These are phyloP conservation scores for Lasiodiplodia sp. DNA, from an alignment of 2,329 filamentous ascomycete genomes.

Conservation along the genomic window DNA sequence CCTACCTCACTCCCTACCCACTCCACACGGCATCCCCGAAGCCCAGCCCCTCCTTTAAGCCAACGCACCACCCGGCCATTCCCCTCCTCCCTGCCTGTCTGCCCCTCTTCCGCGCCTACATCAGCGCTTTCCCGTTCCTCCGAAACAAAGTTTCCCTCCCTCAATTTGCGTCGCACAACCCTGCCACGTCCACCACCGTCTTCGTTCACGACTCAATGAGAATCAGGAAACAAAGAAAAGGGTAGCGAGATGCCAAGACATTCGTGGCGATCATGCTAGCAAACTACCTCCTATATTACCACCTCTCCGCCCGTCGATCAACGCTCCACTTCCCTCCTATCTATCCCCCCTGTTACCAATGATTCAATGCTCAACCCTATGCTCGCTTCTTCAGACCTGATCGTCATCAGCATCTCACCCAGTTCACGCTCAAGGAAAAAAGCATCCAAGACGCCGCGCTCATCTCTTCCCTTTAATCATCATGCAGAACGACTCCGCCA, in stretches of 20 bases:
- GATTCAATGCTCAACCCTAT: slow-evolving; percentile 3
- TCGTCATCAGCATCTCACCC: neutral
- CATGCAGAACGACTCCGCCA: slow-evolving; percentile 10
- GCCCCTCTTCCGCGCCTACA: no score
- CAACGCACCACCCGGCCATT: no score
- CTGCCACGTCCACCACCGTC: neutral
- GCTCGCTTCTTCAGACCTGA: neutral
- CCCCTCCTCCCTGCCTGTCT: no score
- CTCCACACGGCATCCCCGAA: no score
- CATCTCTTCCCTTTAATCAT: slow-evolving; percentile 4
- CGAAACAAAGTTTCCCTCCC: no score
- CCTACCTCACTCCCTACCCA: no score
- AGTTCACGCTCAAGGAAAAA: neutral
- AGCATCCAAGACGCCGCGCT: slow-evolving; percentile 24
- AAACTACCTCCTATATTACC: slow-evolving; percentile 22
- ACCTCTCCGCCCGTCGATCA: slow-evolving; percentile 4
- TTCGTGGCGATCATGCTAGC: slow-evolving; percentile 18
- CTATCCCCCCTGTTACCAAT: slow-evolving; percentile 1
- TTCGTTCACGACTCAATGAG: neutral
- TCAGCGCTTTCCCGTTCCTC: no score
- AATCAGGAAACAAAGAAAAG: neutral
- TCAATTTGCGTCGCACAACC: neutral
- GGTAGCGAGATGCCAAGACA: slow-evolving; percentile 17
- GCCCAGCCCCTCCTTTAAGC: no score
- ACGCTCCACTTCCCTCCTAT: neutral